Evolutionary conservation across 768 basidiomycete genomes (phyloP), one percentile per base, ranked within the genome.

Genomic region (Saitozyma sp.): DNA sequence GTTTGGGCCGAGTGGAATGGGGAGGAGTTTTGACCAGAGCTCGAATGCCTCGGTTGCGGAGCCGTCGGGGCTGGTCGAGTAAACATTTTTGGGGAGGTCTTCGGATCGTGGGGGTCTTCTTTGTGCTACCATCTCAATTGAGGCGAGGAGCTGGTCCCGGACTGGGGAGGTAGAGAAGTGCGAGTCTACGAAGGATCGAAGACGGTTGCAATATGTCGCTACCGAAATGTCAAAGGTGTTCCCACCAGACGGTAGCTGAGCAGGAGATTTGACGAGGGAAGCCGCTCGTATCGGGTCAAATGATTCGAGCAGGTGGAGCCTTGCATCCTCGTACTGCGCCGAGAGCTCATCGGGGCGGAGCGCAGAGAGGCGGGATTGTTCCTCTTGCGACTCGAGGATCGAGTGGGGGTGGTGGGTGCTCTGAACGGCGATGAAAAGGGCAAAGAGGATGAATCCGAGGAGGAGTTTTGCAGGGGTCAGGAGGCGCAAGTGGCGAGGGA

Each of bases 11-110:
- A 68, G 40, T 17, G 61, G 58, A 14, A 65, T n/a, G 5, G 64
- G 64, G 20, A 68, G 40, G 2, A 68, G 50, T 10, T 41, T 60
- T 40, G 13, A 17, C 66, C 66, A 67, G 29, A 67, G 43, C 1
- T 61, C 51, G 40, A 63, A 67, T 49, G 37, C 59, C 45, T 9
- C 58, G n/a, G 13, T 55, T 2, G 48, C 16, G 8, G 17, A n/a
- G 9, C 54, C 55, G 13, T 20, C 16, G 40, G 45, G 54, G 58
- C 50, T 67, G 1, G 62, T 60, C 20, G 66, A 59, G 62, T 62
- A 67, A 8, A 67, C 59, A 20, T 59, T 59, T 13, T 51, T 5
- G 8, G 65, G 65, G 42, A 67, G 60, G 29, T 29, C 29, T 5
- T 9, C 2, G 9, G 14, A n/a, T 20, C 19, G 16, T 6, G 59